These are phyloP conservation scores for carrot (Daucus carota) DNA, from an alignment of 129 eudicot species.

Conservation along the genomic window DNA sequence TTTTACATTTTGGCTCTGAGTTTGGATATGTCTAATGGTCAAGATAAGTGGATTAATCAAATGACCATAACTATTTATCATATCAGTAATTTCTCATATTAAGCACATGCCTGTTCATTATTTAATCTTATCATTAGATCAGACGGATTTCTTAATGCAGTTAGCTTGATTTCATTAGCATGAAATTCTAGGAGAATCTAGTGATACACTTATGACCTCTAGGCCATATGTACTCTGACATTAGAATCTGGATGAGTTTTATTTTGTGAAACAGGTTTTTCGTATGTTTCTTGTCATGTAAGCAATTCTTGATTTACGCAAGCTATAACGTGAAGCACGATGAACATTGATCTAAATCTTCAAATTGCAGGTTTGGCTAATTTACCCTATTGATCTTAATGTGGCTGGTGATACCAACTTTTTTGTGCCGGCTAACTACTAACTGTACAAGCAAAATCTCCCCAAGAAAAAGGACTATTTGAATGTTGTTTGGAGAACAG, in stretches of 20 bases:
- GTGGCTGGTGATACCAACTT: conserved; percentile 44
- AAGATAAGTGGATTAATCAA: not conserved
- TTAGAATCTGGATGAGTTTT: not conserved
- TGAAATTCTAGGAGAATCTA: not conserved
- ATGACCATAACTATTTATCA: conserved; percentile 33
- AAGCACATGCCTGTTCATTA: not conserved
- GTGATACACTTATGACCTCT: not conserved
- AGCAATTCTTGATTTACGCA: not conserved
- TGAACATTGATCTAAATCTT: not conserved
- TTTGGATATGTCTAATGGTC: not conserved
- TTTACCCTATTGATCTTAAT: conserved; percentile 40
- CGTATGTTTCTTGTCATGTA: not conserved
- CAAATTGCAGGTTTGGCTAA: conserved; percentile 27
- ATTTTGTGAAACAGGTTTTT: not conserved
- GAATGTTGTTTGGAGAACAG: conserved; percentile 19
- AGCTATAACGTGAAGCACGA: not conserved
- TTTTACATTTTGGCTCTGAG: not conserved
- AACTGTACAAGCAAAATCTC: conserved; percentile 6
- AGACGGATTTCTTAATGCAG: not conserved
- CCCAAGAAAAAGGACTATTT: conserved; percentile 42
- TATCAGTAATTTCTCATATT: conserved; percentile 36
- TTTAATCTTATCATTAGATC: not conserved
- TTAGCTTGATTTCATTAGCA: not conserved
- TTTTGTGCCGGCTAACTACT: conserved; percentile 26
- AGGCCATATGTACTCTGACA: not conserved